Percentiles rank a stretch among this genome's conserved stretches.
Conservation (phyloP, 2,329 filamentous ascomycete species). For the Alternaria brassicae region DNA sequence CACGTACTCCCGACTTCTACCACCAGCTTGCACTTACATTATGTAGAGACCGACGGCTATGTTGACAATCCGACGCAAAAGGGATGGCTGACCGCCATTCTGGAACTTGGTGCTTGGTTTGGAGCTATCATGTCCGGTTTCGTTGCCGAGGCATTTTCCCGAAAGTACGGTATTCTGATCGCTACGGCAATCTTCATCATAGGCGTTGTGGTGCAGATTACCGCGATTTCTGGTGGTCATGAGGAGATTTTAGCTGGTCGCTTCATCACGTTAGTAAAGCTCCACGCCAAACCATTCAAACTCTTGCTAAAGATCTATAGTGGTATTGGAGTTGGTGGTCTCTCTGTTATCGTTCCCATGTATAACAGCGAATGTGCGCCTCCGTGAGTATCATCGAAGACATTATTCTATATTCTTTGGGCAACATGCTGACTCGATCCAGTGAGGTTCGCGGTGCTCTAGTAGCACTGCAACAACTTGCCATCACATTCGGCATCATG, state of each 20-base stretch:
- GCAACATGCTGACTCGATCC: constrained; percentile 50
- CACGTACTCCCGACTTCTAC: constrained; percentile 24
- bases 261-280: constrained; percentile 65
- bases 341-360: constrained; percentile 72
- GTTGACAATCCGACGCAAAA: constrained; percentile 51
- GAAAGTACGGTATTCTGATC: constrained; percentile 73
- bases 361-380: constrained; percentile 56
- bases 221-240: constrained; percentile 64
- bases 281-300: rapidly evolving
- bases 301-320: constrained; percentile 23
- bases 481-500: constrained; percentile 62
- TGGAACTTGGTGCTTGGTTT: constrained; percentile 80
- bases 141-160: constrained; percentile 71
- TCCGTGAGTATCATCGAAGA: constrained; percentile 49
- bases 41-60: constrained; percentile 53
- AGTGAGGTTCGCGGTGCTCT: constrained; percentile 69
- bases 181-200: constrained; percentile 72
- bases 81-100: constrained; percentile 65
- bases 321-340: constrained; percentile 70
- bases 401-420: rapidly evolving
- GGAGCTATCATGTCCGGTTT: constrained; percentile 74
- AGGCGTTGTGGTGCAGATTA: constrained; percentile 73
- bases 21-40: background rate
- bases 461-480: constrained; percentile 68
- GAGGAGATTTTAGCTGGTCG: constrained; percentile 72